phyloP scores from a whole-genome alignment of 768 basidiomycete genomes.

The Lactifluus echinatus region DNA sequence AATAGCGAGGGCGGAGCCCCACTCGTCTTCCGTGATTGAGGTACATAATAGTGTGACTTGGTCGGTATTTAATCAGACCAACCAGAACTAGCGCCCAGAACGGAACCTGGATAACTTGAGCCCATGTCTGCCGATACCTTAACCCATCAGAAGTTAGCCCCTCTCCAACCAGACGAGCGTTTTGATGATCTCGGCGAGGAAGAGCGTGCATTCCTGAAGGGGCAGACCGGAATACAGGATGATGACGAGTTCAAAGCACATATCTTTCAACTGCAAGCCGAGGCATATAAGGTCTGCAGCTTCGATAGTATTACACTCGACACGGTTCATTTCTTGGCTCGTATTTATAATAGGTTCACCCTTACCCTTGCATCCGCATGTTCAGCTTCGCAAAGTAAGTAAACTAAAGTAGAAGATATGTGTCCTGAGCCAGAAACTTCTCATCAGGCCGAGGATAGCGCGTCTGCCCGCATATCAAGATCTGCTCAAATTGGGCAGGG shows the following conservation, averaged over 20 bases:
- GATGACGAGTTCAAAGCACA: conserved; percentile 28
- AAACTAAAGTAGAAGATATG: neutral
- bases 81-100: too few species aligned
- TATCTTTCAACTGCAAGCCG: conserved; percentile 24
- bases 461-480: neutral
- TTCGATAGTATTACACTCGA: neutral
- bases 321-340: neutral
- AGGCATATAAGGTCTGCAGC: conserved; percentile 26
- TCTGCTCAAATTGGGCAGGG: conserved; percentile 27
- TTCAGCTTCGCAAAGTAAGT: conserved; percentile 4
- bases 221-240: conserved; percentile 26
- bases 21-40: too few species aligned
- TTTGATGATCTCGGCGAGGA: conserved; percentile 10
- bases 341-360: neutral
- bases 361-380: conserved; percentile 4
- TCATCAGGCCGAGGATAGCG: conserved; percentile 1
- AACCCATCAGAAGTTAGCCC: neutral
- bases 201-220: conserved; percentile 20
- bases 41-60: too few species aligned
- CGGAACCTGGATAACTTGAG: too few species aligned
- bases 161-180: neutral
- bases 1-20: too few species aligned
- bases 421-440: neutral
- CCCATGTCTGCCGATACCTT: neutral
- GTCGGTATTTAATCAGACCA: neutral